phyloP scores from a whole-genome alignment of 495 filamentous ascomycete genomes.

The Rhizodiscina lignyota region DNA sequence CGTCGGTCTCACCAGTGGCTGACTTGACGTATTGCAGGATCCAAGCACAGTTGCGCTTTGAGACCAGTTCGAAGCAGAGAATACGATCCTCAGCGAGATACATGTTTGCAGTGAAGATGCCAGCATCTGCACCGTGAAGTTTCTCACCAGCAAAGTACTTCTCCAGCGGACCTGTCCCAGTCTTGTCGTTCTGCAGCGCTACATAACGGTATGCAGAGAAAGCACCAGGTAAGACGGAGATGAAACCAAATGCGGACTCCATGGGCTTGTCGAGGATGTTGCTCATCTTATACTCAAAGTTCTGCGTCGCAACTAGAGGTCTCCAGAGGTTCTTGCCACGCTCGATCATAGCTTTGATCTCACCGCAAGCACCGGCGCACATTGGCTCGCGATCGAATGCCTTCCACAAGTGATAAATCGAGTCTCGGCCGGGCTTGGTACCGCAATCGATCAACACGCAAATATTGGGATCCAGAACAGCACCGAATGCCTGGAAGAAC shows the following conservation, averaged over 20 bases:
- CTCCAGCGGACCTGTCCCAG: conserved; percentile 79
- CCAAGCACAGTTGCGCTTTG: conserved; percentile 94
- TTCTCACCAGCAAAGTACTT: conserved; percentile 98
- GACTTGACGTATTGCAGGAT: conserved; percentile 96
- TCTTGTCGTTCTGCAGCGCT: conserved; percentile 91
- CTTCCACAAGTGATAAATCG: conserved; percentile 96
- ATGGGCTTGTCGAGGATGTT: conserved; percentile 98
- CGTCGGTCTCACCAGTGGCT: conserved; percentile 89
- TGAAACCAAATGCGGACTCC: conserved; percentile 96
- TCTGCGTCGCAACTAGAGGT: conserved; percentile 89
- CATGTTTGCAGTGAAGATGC: conserved; percentile 99
- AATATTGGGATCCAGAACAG: conserved; percentile 84
- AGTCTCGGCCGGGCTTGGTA: conserved; percentile 81
- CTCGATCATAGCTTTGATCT: conserved; percentile 97
- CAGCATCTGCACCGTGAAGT: conserved; percentile 88
- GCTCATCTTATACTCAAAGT: conserved; percentile 99
- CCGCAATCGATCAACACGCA: conserved; percentile 94
- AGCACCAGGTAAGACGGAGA: conserved; percentile 88
- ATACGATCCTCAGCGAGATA: conserved; percentile 99
- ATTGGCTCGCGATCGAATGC: conserved; percentile 95
- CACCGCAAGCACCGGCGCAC: conserved; percentile 93
- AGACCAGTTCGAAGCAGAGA: conserved; percentile 95
- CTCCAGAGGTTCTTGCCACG: conserved; percentile 79
- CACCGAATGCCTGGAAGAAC: conserved; percentile 98
- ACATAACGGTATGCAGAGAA: conserved; percentile 95